phyloP scores from a whole-genome alignment of 441 rosid genomes.

The Erodium texanum region DNA sequence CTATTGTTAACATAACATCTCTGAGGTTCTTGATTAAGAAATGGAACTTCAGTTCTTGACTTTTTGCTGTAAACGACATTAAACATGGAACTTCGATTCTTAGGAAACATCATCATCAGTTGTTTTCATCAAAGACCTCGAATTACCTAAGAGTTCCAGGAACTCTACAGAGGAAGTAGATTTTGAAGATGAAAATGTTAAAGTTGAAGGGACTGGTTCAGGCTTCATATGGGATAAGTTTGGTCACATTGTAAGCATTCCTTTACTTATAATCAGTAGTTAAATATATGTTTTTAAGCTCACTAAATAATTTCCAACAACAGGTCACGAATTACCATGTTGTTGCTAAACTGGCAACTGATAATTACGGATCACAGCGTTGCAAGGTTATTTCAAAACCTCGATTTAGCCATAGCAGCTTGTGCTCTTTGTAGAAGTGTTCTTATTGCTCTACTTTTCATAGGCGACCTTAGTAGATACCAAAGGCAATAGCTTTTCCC shows the following conservation, averaged over 20 bases:
- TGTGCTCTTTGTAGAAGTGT: too few relatives aligned
- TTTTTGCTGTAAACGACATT: background rate
- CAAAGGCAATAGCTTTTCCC: conserved; percentile 47
- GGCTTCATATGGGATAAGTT: conserved; percentile 90
- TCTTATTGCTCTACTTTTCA: background rate
- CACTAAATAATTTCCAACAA: conserved; percentile 14
- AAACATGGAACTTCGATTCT: background rate
- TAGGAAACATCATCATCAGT: conserved; percentile 71
- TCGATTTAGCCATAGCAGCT: background rate
- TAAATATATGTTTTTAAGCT: too few relatives aligned
- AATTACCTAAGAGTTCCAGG: conserved; percentile 43
- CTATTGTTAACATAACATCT: too few relatives aligned
- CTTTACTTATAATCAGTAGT: background rate
- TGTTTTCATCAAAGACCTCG: conserved; percentile 65
- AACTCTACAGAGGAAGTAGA: conserved; percentile 22
- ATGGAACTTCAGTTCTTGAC: background rate
- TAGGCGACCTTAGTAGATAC: conserved; percentile 63
- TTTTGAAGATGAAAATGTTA: conserved; percentile 44
- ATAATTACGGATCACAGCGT: conserved; percentile 54
- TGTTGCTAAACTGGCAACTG: conserved; percentile 66
- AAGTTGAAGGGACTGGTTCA: conserved; percentile 81
- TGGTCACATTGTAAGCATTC: conserved; percentile 77
- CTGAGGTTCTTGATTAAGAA: too few relatives aligned
- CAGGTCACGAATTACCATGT: conserved; percentile 90
- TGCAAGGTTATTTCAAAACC: conserved; percentile 51